Base-by-base conservation (phyloP, 306 rosid species). In the Lagenaria siceraria region DNA sequence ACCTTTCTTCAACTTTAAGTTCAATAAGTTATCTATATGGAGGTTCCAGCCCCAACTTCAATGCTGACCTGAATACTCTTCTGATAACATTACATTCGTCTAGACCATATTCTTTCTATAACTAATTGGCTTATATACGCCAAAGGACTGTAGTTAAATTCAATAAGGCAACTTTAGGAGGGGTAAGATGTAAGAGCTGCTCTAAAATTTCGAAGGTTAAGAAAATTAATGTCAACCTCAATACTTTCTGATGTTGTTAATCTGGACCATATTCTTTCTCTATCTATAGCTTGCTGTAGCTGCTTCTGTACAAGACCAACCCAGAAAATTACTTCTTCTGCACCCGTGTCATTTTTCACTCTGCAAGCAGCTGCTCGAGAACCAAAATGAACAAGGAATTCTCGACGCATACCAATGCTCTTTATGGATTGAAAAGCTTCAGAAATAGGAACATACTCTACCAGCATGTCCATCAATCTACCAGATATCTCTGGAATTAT, bases 211-310 rank as follows among this genome's bases (percentile, higher is more conserved):
- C 68, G 80, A 43, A 74, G 61, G 46, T 51, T 46, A 58, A 78
- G 53, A 74, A 74, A 79, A n/a, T 31, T 24, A 79, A 69, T 36
- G 73, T 92, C 78, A 48, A 92, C 98, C 98, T 92, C 98, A 55
- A 94, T 96, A 81, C 98, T 90, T 90, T 96, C 99, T 56, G 97
- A 90, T 69, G 99, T 92, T 78, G 98, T 96, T 54, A 96, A 83
- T 80, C 97, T 86, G 46, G 98, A 92, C 99, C 99, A 96, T 77
- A 96, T 96, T 87, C 83, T 92, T 86, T 96, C 99, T 81, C 96
- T 96, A 66, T 92, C 93, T 80, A 96, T 86, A 74, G 97, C 97
- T 79, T 77, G 90, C 76, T 92, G 97, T 80, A 96, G 86, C 82
- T 88, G 93, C 87, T 72, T 84, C 90, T 92, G 98, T 75, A 85